Evolutionary conservation across 129 eudicot genomes (phyloP), one percentile per base, ranked within the genome.

Genomic region (Erigeron canadensis): DNA sequence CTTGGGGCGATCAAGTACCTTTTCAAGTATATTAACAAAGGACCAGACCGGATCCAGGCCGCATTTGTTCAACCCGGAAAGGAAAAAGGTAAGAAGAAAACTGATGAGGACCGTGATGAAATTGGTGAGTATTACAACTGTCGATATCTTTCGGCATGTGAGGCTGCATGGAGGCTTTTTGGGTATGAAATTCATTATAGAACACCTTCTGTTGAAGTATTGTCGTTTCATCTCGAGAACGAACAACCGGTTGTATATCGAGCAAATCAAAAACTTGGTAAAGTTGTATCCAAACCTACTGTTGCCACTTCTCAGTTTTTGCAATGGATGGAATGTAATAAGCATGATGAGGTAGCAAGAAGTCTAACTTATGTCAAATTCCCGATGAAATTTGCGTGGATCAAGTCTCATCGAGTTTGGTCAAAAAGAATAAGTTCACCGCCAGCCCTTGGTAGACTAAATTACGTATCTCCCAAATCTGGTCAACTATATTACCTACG

Each of bases 141-240:
- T 44, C 37, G 41, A 5, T 17, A 58, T 18, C 4, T 58, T 11
- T 58, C 64, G 0, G n/a, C 64, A 11, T 21, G 64, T 11, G 64
- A 58, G 54, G 59, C 59, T 0, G 11, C 22, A 15, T 67, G 72
- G 72, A 46, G 72, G 18, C 10, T 67, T 8, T 67, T 67, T 8
- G 9, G 18, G 4, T 67, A 8, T 67, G 72, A 67, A 0, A 48
- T 67, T 18, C 44, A 46, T 3, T 12, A 67, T 11, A 8, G 72
- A 22, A 21, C 22, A 0, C 72, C 72, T 3, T 7, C 15, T 45
- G 61, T 67, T 0, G 19, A 67, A 7, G 13, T 59, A 7, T 23
- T 67, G 13, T 2, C 60, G 4, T 67, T 67, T 21, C 72, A 67
- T 7, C 12, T 67, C 4, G 59, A 59, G 1, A 21, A 23, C 15